Evolutionary conservation across 371 early-diverging fungal species (phyloP).

Genomic region (Syncephalastrum racemosum): DNA sequence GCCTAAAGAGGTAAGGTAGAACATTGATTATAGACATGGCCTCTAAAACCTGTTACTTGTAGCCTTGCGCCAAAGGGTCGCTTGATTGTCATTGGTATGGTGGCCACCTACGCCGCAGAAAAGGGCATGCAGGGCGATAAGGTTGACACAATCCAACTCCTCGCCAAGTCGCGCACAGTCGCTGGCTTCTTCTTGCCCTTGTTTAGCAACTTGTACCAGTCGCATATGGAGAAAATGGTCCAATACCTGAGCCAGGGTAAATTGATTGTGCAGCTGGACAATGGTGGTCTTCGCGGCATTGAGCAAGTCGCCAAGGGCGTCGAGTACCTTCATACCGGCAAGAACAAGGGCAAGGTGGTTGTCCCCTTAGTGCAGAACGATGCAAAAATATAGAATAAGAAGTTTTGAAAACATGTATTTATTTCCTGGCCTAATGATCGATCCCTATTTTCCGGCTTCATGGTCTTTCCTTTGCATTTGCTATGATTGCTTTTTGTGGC

Average conservation of each 20-base stretch:
- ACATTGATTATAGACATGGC: background rate
- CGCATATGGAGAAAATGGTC: constrained; percentile 39
- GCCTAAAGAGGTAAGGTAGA: constrained; percentile 33
- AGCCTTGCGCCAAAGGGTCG: constrained; percentile 53
- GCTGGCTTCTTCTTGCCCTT: constrained; percentile 60
- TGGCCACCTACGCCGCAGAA: constrained; percentile 40
- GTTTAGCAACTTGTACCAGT: constrained; percentile 18
- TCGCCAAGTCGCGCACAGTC: constrained; percentile 53
- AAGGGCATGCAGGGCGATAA: constrained; percentile 45
- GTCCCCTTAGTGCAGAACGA: constrained; percentile 23
- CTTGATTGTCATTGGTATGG: constrained; percentile 62
- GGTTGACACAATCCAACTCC: constrained; percentile 47
- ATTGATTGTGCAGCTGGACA: constrained; percentile 46
- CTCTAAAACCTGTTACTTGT: background rate
- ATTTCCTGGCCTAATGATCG: too few relatives aligned
- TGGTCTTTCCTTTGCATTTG: background rate
- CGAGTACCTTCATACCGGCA: constrained; percentile 45
- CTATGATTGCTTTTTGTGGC: constrained; percentile 5
- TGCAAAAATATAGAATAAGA: constrained; percentile 21
- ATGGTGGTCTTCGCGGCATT: constrained; percentile 39
- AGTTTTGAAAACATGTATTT: background rate
- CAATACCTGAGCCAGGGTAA: constrained; percentile 29
- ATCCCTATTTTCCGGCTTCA: too few relatives aligned
- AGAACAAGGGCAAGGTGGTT: constrained; percentile 60
- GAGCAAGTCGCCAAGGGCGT: constrained; percentile 44